Conservation (phyloP, 2,329 filamentous ascomycete genomes). For the Fusarium sp. region DNA sequence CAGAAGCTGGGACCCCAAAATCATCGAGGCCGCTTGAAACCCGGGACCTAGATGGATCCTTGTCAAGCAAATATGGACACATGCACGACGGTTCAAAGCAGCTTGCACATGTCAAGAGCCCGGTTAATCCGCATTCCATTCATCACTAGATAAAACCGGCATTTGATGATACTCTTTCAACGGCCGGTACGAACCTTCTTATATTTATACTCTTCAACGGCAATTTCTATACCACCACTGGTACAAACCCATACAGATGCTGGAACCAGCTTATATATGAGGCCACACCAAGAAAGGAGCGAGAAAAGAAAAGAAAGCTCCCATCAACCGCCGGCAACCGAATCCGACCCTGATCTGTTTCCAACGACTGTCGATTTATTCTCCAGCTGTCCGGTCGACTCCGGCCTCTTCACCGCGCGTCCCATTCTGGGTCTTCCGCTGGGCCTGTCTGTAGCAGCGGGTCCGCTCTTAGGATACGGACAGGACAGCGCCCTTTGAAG, state of each 20-base stretch:
- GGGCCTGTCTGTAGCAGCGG: constrained; percentile 29
- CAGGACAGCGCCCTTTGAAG: constrained; percentile 3
- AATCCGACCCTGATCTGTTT: constrained; percentile 6
- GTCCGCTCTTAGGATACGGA: constrained; percentile 21
- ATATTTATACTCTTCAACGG: neutral
- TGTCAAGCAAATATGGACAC: neutral
- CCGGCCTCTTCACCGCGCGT: constrained; percentile 35
- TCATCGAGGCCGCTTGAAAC: neutral
- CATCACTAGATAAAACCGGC: neutral
- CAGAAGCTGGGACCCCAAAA: constrained; percentile 6
- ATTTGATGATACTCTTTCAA: neutral
- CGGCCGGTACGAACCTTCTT: neutral
- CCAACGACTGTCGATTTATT: constrained; percentile 5
- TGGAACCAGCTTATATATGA: neutral
- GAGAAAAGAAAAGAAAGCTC: constrained; percentile 10
- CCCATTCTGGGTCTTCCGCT: constrained; percentile 28
- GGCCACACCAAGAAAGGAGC: neutral
- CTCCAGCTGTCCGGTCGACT: constrained; percentile 35
- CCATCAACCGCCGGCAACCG: constrained; percentile 17
- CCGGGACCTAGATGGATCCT: constrained; percentile 7
- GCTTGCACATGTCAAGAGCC: constrained; percentile 7
- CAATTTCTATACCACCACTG: neutral
- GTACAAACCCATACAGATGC: neutral
- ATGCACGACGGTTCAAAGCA: neutral
- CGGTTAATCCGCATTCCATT: neutral